These are phyloP conservation scores for Lolium perenne DNA, from an alignment of 176 grass and related monocot species.

Conservation along the genomic window DNA sequence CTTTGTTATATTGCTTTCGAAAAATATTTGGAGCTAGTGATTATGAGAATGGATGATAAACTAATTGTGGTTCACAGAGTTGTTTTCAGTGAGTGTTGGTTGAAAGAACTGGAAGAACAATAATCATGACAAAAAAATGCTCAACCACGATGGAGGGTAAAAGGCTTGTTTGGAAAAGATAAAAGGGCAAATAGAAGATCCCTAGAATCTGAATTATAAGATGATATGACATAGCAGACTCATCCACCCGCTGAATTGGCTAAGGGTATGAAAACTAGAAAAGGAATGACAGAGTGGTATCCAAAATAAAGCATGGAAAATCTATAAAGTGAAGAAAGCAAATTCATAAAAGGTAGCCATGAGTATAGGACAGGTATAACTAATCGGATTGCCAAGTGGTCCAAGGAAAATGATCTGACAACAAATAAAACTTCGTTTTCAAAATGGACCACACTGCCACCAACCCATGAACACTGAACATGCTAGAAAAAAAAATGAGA, in stretches of 20 bases:
- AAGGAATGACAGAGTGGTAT: conserved; percentile 30
- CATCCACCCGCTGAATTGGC: conserved; percentile 11
- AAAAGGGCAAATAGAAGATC: conserved; percentile 38
- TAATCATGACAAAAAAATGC: background rate
- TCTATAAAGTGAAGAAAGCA: conserved; percentile 41
- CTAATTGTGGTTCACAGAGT: background rate
- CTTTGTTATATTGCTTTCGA: background rate
- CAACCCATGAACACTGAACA: conserved; percentile 50
- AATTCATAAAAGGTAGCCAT: conserved; percentile 23
- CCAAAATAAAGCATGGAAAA: conserved; percentile 43
- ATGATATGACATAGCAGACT: conserved; percentile 35
- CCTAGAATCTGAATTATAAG: conserved; percentile 33
- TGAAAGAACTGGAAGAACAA: background rate
- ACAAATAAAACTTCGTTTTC: conserved; percentile 33
- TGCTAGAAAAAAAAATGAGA: conserved; percentile 19
- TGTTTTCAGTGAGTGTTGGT: background rate
- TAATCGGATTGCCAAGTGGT: conserved; percentile 50
- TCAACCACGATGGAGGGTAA: background rate
- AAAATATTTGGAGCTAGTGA: conserved; percentile 4
- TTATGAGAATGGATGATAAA: background rate
- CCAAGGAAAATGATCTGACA: conserved; percentile 51
- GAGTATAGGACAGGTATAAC: conserved; percentile 39
- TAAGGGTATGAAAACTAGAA: conserved; percentile 17
- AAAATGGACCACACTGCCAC: conserved; percentile 48
- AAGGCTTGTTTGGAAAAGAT: conserved; percentile 6